Conservation (phyloP, 1,284 basidiomycete species). For the Serendipita sp. region DNA sequence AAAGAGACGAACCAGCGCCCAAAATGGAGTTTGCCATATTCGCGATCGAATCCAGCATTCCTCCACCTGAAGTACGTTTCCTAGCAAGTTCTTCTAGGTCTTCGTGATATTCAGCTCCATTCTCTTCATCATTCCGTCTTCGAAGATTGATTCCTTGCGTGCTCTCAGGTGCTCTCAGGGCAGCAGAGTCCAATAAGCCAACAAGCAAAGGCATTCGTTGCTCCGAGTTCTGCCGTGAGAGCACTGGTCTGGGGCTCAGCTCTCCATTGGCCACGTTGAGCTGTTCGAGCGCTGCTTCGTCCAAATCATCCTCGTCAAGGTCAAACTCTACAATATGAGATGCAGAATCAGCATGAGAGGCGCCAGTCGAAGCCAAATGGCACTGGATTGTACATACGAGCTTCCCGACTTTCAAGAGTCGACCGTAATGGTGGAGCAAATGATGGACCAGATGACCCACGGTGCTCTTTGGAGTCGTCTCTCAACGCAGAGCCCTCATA, state of each 20-base stretch:
- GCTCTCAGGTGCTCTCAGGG: constrained; percentile 32
- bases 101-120: constrained; percentile 24
- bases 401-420: constrained; percentile 29
- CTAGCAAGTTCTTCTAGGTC: constrained; percentile 54
- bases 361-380: background rate
- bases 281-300: constrained; percentile 33
- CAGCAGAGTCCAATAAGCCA: constrained; percentile 51
- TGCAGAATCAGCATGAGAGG: too few relatives aligned
- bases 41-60: constrained; percentile 70
- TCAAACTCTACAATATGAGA: constrained; percentile 44
- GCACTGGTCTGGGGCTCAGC: constrained; percentile 21
- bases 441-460: background rate
- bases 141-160: constrained; percentile 38
- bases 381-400: constrained; percentile 8
- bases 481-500: constrained; percentile 9
- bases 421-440: constrained; percentile 51
- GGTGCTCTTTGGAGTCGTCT: background rate
- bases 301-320: constrained; percentile 60
- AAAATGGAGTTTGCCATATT: constrained; percentile 97
- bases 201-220: constrained; percentile 61
- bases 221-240: constrained; percentile 26
- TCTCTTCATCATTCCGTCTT: constrained; percentile 24
- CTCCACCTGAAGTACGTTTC: constrained; percentile 58
- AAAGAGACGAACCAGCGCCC: constrained; percentile 57
- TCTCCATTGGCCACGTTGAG: constrained; percentile 25